Percentiles rank a stretch among this genome's conserved stretches.
phyloP scores from a whole-genome alignment of 176 grass and related monocot genomes.

The Lolium perenne region DNA sequence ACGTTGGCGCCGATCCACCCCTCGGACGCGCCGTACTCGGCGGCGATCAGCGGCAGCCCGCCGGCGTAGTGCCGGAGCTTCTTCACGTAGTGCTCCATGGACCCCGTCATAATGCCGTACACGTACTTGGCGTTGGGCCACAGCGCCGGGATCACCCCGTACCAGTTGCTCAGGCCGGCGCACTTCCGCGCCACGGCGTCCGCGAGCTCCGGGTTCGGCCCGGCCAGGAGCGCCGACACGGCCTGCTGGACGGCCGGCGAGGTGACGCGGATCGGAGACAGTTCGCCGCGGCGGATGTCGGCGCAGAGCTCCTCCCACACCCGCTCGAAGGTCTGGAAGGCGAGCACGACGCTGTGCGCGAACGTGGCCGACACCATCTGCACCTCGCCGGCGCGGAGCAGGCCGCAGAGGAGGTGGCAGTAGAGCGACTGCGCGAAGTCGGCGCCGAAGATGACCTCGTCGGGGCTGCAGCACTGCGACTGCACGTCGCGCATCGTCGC shows the following conservation, averaged over 20 bases:
- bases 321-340: slow-evolving; percentile 82
- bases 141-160: slow-evolving; percentile 86
- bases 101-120: slow-evolving; percentile 90
- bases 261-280: slow-evolving; percentile 55
- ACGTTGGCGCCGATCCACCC: slow-evolving; percentile 82
- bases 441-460: slow-evolving; percentile 75
- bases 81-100: slow-evolving; percentile 88
- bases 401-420: slow-evolving; percentile 92
- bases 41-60: slow-evolving; percentile 67
- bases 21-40: slow-evolving; percentile 88
- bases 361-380: slow-evolving; percentile 82
- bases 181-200: slow-evolving; percentile 63
- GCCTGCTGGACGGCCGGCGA: slow-evolving; percentile 55
- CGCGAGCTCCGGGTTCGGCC: slow-evolving; percentile 62
- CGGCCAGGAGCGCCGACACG: slow-evolving; percentile 54
- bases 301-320: slow-evolving; percentile 82
- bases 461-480: slow-evolving; percentile 72
- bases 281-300: slow-evolving; percentile 67
- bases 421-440: slow-evolving; percentile 88
- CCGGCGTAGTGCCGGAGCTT: slow-evolving; percentile 92
- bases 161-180: slow-evolving; percentile 77
- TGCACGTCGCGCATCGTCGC: slow-evolving; percentile 70
- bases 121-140: slow-evolving; percentile 88
- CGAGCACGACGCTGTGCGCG: slow-evolving; percentile 82
- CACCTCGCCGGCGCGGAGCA: slow-evolving; percentile 64